Evolutionary conservation across 352 stramenopile species (phyloP).

Genomic region (Phytophthora rubi): DNA sequence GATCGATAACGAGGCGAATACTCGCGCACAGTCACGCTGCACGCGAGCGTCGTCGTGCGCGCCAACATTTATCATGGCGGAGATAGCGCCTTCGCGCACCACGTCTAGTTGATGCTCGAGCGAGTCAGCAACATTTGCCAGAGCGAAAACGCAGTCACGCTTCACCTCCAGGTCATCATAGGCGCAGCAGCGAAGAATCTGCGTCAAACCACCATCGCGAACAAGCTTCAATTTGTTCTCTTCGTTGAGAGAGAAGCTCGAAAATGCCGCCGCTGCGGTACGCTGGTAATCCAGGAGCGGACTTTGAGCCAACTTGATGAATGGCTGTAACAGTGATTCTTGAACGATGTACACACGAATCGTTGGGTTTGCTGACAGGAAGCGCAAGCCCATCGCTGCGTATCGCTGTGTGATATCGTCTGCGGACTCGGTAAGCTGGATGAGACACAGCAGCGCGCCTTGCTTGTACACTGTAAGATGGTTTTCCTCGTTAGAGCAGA

Average conservation of each 20-base stretch:
- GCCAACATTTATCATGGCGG: slow-evolving; percentile 76
- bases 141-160: slow-evolving; percentile 93
- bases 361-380: slow-evolving; percentile 93
- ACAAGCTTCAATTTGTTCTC: slow-evolving; percentile 96
- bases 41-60: slow-evolving; percentile 89
- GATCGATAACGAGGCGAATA: slow-evolving; percentile 92
- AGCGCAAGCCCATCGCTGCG: slow-evolving; percentile 94
- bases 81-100: slow-evolving; percentile 87
- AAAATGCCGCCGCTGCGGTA: slow-evolving; percentile 93
- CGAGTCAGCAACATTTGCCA: slow-evolving; percentile 93
- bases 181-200: slow-evolving; percentile 91
- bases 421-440: slow-evolving; percentile 86
- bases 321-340: slow-evolving; percentile 90
- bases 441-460: slow-evolving; percentile 90
- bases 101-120: slow-evolving; percentile 91
- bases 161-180: slow-evolving; percentile 93
- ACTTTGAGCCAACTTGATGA: slow-evolving; percentile 92
- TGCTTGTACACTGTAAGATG: slow-evolving; percentile 93
- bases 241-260: slow-evolving; percentile 92
- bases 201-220: slow-evolving; percentile 87
- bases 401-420: slow-evolving; percentile 96
- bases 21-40: slow-evolving; percentile 92
- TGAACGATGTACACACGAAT: slow-evolving; percentile 93
- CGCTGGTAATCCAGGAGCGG: slow-evolving; percentile 92
- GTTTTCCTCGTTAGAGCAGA: slow-evolving; percentile 95